A percentile compares a stretch with the other conserved stretches of the same genome.
Evolutionary conservation across 1,284 basidiomycete genomes (phyloP).

Genomic region (Boletus semigastroideus): DNA sequence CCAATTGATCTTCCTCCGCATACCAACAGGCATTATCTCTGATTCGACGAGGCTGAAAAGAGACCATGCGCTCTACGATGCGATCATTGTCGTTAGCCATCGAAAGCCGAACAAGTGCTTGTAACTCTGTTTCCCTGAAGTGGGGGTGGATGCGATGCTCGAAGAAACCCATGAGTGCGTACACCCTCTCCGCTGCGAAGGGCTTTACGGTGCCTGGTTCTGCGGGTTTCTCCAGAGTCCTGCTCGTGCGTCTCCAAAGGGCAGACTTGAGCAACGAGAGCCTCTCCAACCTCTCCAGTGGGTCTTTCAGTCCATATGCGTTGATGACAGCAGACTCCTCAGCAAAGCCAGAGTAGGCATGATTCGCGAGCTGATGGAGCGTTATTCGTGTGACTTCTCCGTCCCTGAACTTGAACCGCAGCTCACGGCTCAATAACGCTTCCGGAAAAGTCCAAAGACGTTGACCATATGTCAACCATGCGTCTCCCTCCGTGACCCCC

Average conservation of each 20-base stretch:
- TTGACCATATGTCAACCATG: slow-evolving; percentile 24
- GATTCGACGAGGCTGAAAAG: slow-evolving; percentile 8
- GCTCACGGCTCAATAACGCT: slow-evolving; percentile 21
- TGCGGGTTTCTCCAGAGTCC: too few species aligned
- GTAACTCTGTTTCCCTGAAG: too few species aligned
- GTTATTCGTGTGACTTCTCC: slow-evolving; percentile 17
- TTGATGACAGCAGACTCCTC: slow-evolving; percentile 29
- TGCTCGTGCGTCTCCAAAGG: too few species aligned
- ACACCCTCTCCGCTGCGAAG: too few species aligned
- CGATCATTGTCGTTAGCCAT: too few species aligned
- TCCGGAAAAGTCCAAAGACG: slow-evolving; percentile 31
- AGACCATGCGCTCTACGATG: too few species aligned
- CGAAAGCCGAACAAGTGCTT: too few species aligned
- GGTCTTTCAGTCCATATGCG: slow-evolving; percentile 22
- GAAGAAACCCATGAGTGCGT: too few species aligned
- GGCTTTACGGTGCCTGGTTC: too few species aligned
- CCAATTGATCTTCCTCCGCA: slow-evolving; percentile 21
- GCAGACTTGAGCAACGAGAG: slow-evolving; percentile 22
- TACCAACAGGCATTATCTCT: slow-evolving; percentile 15
- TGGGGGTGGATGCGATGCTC: too few species aligned
- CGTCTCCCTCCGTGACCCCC: neutral
- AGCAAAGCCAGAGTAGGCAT: slow-evolving; percentile 15
- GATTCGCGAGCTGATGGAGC: slow-evolving; percentile 27
- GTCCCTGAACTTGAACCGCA: slow-evolving; percentile 17
- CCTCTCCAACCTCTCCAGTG: slow-evolving; percentile 28